Percentiles rank a stretch among this genome's conserved stretches.
phyloP scores from a whole-genome alignment of 2,329 filamentous ascomycete genomes.

The Pseudocercospora eumusae region DNA sequence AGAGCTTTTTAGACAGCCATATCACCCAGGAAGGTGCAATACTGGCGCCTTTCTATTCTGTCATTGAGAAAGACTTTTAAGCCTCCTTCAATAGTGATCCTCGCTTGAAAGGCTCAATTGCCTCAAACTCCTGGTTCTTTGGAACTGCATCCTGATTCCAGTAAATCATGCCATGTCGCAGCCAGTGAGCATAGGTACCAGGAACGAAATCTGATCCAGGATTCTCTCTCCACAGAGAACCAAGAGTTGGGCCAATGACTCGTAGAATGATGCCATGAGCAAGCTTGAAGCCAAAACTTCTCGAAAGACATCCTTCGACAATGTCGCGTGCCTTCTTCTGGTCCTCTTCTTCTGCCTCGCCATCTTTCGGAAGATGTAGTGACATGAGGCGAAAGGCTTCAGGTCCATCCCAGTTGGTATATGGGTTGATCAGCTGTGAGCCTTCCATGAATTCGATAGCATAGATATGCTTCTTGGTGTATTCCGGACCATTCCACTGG shows the following conservation, averaged over 20 bases:
- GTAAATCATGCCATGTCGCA: slow-evolving; percentile 53
- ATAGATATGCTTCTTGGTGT: slow-evolving; percentile 53
- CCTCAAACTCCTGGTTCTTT: slow-evolving; percentile 38
- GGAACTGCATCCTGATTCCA: slow-evolving; percentile 52
- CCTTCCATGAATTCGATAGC: slow-evolving; percentile 54
- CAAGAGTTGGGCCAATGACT: slow-evolving; percentile 54
- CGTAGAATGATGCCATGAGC: slow-evolving; percentile 57
- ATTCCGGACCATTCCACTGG: slow-evolving; percentile 58
- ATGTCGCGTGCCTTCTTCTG: slow-evolving; percentile 54
- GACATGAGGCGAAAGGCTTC: slow-evolving; percentile 56
- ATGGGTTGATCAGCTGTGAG: slow-evolving; percentile 56
- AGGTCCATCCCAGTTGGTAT: slow-evolving; percentile 55
- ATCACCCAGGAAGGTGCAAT: too few relatives aligned
- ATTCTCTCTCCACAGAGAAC: slow-evolving; percentile 56
- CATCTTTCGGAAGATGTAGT: slow-evolving; percentile 42
- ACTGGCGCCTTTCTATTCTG: too few relatives aligned
- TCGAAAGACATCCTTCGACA: slow-evolving; percentile 53
- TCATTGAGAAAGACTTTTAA: not conserved
- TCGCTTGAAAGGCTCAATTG: slow-evolving; percentile 44
- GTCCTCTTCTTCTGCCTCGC: slow-evolving; percentile 47
- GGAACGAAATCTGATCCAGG: slow-evolving; percentile 52
- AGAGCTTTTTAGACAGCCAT: too few relatives aligned
- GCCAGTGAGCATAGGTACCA: slow-evolving; percentile 58
- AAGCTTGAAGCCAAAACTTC: slow-evolving; percentile 59
- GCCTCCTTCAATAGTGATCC: slow-evolving; percentile 39